Percentiles rank a stretch among this genome's conserved stretches.
These are phyloP conservation scores for Pythium phragmiticola DNA, from an alignment of 352 stramenopile genomes.

Conservation along the genomic window DNA sequence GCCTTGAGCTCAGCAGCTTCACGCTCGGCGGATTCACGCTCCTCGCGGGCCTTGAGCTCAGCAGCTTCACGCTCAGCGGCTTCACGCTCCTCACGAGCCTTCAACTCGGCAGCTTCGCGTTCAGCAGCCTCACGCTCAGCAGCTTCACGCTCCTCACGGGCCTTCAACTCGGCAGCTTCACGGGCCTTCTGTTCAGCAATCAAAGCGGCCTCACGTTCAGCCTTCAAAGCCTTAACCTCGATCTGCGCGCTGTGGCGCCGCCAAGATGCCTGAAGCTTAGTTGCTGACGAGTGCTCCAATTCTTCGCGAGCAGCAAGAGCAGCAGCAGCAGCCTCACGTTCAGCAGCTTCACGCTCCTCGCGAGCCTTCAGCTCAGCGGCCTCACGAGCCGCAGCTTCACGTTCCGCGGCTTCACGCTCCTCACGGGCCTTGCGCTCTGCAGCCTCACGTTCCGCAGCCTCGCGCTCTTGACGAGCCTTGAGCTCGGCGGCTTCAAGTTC, in stretches of 20 bases:
- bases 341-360: constrained; percentile 3
- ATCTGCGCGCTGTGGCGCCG: constrained; percentile 9
- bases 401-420: constrained; percentile 5
- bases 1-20: constrained; percentile 4
- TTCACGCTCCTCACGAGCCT: neutral
- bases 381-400: neutral
- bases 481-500: constrained; percentile 6
- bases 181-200: too few species aligned
- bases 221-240: neutral
- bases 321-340: neutral
- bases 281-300: constrained; percentile 4
- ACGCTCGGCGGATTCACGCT: constrained; percentile 8
- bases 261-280: constrained; percentile 20
- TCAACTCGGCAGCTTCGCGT: neutral
- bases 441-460: neutral
- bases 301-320: constrained; percentile 2
- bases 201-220: constrained; percentile 7
- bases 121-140: constrained; percentile 9
- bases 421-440: neutral
- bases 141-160: neutral
- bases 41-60: neutral
- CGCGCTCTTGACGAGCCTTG: constrained; percentile 1
- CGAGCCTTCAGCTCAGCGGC: neutral
- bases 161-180: constrained; percentile 4
- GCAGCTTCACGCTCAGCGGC: neutral